Base-by-base conservation (phyloP, 2,329 filamentous ascomycete genomes). In the Kalmusia sp. region DNA sequence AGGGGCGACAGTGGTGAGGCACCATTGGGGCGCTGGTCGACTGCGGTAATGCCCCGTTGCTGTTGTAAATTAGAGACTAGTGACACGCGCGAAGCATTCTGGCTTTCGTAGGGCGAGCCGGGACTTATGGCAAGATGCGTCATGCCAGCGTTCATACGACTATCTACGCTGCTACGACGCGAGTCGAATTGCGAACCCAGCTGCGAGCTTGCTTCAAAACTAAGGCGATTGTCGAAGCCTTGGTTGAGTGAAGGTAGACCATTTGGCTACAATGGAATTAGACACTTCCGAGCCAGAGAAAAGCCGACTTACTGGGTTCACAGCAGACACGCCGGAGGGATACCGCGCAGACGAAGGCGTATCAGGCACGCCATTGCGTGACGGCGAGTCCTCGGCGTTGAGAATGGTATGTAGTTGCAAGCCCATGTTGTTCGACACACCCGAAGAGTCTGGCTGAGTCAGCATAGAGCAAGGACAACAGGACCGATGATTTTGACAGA, bases 161-260 rank as follows among this genome's bases (percentile, higher is more conserved):
- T 92, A 72, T 93, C 90, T 4, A 93, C 88, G 64, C 90, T 93
- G 75, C 91, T 90, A 47, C 90, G 84, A 52, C 89, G 83, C 41
- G 87, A 86, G 43, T 87, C 81, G 30, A 80, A 72, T 19, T 82
- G 77, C 1, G 79, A 75, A 27, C 75, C 69, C 22, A 40, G 41
- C 9, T 48, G 45, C 11, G 51, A 67, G 39, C 61, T 49, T 19
- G 78, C 77, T 43, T 86, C 83, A 39, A 81, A 78, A 56, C 83
- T 83, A 34, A 72, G 64, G 22, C 77, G 72, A 48, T 74, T 74
- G 57, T 79, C 77, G 49, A 80, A 80, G 17, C 73, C 76, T 61
- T 86, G 83, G 47, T 85, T 86, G 57, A 87, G 80, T 0, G 84
- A 83, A 2, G 85, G 84, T 8, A 87, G 71, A 34, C 77, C 73